Conservation (phyloP, 2,329 filamentous ascomycete species). For the Neopestalotiopsis sp. region DNA sequence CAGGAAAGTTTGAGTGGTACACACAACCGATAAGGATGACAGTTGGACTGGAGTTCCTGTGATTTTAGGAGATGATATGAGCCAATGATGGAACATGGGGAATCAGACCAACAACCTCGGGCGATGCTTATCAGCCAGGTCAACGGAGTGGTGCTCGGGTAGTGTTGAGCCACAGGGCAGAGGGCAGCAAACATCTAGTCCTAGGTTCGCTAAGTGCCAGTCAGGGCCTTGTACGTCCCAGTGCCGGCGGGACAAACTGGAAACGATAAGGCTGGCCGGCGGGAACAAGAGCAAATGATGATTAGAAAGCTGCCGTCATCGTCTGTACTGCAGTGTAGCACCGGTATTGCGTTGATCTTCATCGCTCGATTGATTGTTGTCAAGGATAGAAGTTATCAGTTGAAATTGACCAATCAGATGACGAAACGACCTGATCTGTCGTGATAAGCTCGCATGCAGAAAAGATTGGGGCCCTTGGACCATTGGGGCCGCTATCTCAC, state of each 20-base stretch:
- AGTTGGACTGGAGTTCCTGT: constrained; percentile 14
- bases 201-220: too few relatives aligned
- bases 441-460: constrained; percentile 16
- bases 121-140: not conserved
- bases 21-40: not conserved
- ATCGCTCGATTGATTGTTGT: constrained; percentile 9
- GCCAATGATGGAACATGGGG: constrained; percentile 19
- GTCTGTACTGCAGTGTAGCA: not conserved
- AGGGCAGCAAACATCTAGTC: not conserved
- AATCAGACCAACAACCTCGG: not conserved
- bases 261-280: not conserved
- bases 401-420: constrained; percentile 10
- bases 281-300: not conserved
- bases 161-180: not conserved
- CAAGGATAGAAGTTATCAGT: constrained; percentile 13
- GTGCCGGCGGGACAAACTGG: not conserved
- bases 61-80: constrained; percentile 23
- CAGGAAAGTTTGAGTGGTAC: constrained; percentile 15
- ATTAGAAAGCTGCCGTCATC: not conserved
- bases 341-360: not conserved
- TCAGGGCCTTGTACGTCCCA: not conserved
- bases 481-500: not conserved
- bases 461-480: not conserved
- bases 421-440: not conserved
- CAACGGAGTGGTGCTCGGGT: not conserved